These are phyloP conservation scores for Niveomyces coronatus DNA, from an alignment of 2,329 filamentous ascomycete species.

Conservation along the genomic window DNA sequence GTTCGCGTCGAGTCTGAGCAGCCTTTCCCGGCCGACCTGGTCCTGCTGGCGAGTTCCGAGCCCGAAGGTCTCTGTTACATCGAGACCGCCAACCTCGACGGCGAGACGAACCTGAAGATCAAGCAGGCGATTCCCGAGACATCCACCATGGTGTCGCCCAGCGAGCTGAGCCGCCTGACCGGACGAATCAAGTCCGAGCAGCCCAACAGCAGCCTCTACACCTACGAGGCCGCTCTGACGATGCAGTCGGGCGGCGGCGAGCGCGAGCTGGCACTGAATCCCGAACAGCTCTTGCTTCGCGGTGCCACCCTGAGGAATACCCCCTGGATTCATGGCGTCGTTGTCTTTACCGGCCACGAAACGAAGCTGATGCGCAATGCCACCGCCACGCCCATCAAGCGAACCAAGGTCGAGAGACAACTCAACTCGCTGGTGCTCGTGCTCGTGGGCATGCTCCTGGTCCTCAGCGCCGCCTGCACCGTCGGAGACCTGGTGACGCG, in stretches of 20 bases:
- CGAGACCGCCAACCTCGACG: conserved; percentile 94
- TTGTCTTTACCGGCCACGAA: conserved; percentile 90
- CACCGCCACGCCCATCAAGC: conserved; percentile 93
- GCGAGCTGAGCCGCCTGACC: conserved; percentile 74
- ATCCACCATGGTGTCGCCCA: conserved; percentile 72
- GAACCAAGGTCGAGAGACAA: conserved; percentile 88
- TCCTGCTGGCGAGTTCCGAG: conserved; percentile 87
- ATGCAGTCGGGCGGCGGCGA: conserved; percentile 85
- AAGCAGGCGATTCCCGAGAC: conserved; percentile 97
- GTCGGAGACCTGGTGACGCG: conserved; percentile 81
- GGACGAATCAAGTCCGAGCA: conserved; percentile 89
- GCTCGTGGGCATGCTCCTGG: conserved; percentile 73
- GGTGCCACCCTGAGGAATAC: conserved; percentile 93
- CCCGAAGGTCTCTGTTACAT: conserved; percentile 98
- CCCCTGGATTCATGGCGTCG: conserved; percentile 90
- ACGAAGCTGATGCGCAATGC: conserved; percentile 99
- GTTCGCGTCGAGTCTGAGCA: conserved; percentile 89
- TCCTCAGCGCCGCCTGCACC: conserved; percentile 80
- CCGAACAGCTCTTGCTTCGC: conserved; percentile 85
- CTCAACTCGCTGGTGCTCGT: conserved; percentile 90
- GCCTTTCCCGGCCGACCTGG: conserved; percentile 87
- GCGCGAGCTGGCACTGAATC: conserved; percentile 80
- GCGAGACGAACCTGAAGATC: conserved; percentile 97
- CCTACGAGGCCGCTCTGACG: conserved; percentile 91
- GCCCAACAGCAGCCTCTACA: conserved; percentile 96